Percentiles rank a stretch among this genome's conserved stretches.
phyloP scores from a whole-genome alignment of 192 early-diverging fungal species.

The Rhizophagus sp. region DNA sequence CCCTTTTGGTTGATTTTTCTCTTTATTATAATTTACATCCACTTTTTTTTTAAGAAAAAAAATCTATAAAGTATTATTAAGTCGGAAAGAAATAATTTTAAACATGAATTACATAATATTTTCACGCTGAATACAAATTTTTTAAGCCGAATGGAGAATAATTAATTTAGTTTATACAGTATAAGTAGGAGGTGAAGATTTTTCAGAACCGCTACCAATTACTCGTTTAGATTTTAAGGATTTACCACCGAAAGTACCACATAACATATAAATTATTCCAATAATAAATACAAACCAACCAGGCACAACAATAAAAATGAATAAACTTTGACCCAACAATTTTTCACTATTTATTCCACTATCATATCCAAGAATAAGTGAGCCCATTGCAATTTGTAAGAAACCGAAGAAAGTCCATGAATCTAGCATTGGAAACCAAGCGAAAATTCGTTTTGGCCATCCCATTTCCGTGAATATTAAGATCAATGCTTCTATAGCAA shows the following conservation, averaged over 20 bases:
- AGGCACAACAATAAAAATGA: slow-evolving; percentile 22
- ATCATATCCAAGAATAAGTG: slow-evolving; percentile 30
- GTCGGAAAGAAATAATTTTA: not conserved
- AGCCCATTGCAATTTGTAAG: slow-evolving; percentile 17
- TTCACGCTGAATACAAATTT: not conserved
- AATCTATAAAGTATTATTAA: not conserved
- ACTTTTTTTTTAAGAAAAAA: not conserved
- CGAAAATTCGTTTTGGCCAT: slow-evolving; percentile 1
- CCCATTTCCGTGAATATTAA: slow-evolving; percentile 26
- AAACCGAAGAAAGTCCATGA: slow-evolving; percentile 31
- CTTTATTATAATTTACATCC: no score
- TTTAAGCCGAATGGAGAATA: not conserved
- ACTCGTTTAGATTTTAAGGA: not conserved
- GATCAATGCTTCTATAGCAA: slow-evolving; percentile 20
- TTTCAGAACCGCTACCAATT: not conserved
- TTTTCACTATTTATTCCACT: slow-evolving; percentile 17
- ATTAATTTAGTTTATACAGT: slow-evolving; percentile 7
- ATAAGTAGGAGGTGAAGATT: slow-evolving; percentile 16
- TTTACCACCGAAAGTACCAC: slow-evolving; percentile 11
- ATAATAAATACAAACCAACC: slow-evolving; percentile 30
- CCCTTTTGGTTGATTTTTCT: no score
- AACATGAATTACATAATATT: not conserved
- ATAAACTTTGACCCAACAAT: slow-evolving; percentile 26
- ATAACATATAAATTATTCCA: slow-evolving; percentile 23
- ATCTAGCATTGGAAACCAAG: slow-evolving; percentile 26